A percentile compares a stretch with the other conserved stretches of the same genome.
Evolutionary conservation across 805 yeast genomes (phyloP).

Genomic region (Blastobotrys mokoenaii): DNA sequence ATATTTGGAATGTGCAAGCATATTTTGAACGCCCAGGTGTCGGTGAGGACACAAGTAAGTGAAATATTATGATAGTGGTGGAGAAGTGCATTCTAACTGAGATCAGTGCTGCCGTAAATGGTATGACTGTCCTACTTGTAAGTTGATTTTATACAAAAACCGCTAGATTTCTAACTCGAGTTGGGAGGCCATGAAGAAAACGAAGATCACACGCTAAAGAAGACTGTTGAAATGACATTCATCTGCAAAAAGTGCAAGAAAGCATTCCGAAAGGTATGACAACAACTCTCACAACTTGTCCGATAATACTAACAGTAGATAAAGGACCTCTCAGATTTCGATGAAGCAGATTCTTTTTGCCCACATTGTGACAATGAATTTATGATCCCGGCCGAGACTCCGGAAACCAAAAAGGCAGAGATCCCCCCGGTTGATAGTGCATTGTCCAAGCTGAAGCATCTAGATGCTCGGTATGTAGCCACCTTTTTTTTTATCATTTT

Average conservation of each 20-base stretch:
- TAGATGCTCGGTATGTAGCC: conserved; percentile 14
- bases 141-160: conserved; percentile 5
- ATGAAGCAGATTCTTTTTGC: conserved; percentile 28
- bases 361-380: conserved; percentile 29
- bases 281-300: neutral
- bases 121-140: conserved; percentile 29
- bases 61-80: neutral
- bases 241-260: conserved; percentile 28
- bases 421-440: conserved; percentile 10
- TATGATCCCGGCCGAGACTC: conserved; percentile 21
- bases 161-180: neutral
- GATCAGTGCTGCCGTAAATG: conserved; percentile 25
- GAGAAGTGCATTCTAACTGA: conserved; percentile 2
- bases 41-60: conserved; percentile 26
- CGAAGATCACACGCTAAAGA: conserved; percentile 25
- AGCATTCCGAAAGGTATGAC: conserved; percentile 26
- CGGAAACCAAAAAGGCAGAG: conserved; percentile 5
- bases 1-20: conserved; percentile 24
- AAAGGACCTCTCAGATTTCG: conserved; percentile 26
- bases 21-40: conserved; percentile 28
- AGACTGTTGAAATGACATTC: conserved; percentile 26
- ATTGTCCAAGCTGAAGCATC: conserved; percentile 12
- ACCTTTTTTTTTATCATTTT: neutral
- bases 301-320: conserved; percentile 1
- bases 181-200: conserved; percentile 22